Conservation (phyloP, 2,329 filamentous ascomycete species). For the Meredithiella fracta region DNA sequence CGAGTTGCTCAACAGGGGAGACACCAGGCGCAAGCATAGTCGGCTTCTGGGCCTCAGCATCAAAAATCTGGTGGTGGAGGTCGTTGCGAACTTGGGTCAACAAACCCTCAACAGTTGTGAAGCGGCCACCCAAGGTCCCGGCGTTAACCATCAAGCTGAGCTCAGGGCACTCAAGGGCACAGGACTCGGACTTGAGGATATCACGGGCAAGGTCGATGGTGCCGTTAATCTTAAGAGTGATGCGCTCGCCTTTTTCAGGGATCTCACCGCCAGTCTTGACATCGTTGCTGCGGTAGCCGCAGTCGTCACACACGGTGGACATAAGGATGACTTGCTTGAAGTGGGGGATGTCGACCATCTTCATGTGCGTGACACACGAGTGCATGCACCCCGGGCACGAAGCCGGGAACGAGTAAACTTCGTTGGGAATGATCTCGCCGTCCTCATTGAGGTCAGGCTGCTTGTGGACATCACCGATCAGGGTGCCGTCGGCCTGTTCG, state of each 20-base stretch:
- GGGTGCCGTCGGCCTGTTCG: constrained; percentile 17
- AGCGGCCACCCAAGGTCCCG: constrained; percentile 84
- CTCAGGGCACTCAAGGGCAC: constrained; percentile 71
- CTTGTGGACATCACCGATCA: constrained; percentile 20
- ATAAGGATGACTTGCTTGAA: constrained; percentile 97
- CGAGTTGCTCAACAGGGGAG: constrained; percentile 3
- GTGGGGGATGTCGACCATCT: constrained; percentile 94
- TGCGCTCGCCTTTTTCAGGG: constrained; percentile 68
- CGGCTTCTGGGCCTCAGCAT: constrained; percentile 30
- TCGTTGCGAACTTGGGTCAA: constrained; percentile 86
- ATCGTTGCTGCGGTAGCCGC: constrained; percentile 89
- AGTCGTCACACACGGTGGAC: constrained; percentile 81
- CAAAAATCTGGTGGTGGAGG: constrained; percentile 73
- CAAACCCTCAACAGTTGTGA: constrained; percentile 91
- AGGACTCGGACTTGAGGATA: constrained; percentile 92
- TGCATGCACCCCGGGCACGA: constrained; percentile 83
- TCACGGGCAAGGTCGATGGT: constrained; percentile 68
- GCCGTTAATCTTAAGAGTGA: constrained; percentile 56
- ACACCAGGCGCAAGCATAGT: constrained; percentile 3
- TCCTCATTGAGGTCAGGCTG: constrained; percentile 28
- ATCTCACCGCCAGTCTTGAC: constrained; percentile 94
- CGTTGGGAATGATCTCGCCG: constrained; percentile 75
- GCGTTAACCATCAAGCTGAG: constrained; percentile 77
- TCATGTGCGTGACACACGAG: constrained; percentile 84
- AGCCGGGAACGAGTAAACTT: constrained; percentile 84